These are phyloP conservation scores for Alternaria viburni DNA, from an alignment of 2,329 filamentous ascomycete genomes.

Conservation along the genomic window DNA sequence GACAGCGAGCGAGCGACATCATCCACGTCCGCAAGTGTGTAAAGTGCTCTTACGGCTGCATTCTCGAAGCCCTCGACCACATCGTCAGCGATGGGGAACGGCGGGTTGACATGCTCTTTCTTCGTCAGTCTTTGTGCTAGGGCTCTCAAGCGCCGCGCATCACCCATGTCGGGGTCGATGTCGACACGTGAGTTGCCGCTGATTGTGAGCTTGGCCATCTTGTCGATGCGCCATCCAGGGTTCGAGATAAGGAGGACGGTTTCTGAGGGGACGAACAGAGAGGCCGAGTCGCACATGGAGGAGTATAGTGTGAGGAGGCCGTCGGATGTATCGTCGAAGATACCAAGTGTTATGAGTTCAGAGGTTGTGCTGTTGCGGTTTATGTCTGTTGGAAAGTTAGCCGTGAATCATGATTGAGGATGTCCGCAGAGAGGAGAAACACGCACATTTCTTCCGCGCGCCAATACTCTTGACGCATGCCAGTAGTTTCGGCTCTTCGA, in stretches of 20 bases:
- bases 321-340: slow-evolving; percentile 65
- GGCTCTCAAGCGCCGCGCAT: slow-evolving; percentile 61
- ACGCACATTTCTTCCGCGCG: slow-evolving; percentile 55
- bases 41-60: slow-evolving; percentile 46
- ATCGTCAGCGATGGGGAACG: slow-evolving; percentile 52
- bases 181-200: slow-evolving; percentile 59
- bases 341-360: slow-evolving; percentile 57
- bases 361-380: slow-evolving; percentile 55
- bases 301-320: slow-evolving; percentile 63
- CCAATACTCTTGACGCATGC: slow-evolving; percentile 66
- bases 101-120: slow-evolving; percentile 58
- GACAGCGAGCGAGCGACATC: slow-evolving; percentile 42
- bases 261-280: slow-evolving; percentile 54
- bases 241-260: slow-evolving; percentile 60
- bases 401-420: neutral
- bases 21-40: slow-evolving; percentile 55
- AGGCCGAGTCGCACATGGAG: slow-evolving; percentile 54
- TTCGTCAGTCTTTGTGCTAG: slow-evolving; percentile 57
- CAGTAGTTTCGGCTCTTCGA: slow-evolving; percentile 59
- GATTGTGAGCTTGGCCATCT: slow-evolving; percentile 45
- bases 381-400: slow-evolving; percentile 42
- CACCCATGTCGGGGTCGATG: slow-evolving; percentile 61
- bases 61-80: slow-evolving; percentile 22
- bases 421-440: neutral
- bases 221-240: slow-evolving; percentile 51